These are phyloP conservation scores for Termitomyces sp. DNA, from an alignment of 768 basidiomycete species.

Conservation along the genomic window DNA sequence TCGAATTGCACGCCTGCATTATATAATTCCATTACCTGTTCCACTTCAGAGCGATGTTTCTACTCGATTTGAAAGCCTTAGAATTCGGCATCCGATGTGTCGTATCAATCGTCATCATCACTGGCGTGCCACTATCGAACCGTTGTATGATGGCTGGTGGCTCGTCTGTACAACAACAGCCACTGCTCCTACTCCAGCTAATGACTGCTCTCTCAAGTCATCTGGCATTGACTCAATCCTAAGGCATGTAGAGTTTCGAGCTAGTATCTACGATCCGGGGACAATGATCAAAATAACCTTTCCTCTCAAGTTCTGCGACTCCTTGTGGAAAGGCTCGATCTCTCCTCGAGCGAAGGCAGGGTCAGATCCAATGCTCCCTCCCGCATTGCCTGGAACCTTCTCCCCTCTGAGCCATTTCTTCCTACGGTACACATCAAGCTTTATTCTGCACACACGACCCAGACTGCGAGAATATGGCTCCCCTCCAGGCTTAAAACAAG, in stretches of 20 bases:
- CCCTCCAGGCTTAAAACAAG: background rate
- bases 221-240: conserved; percentile 1
- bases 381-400: background rate
- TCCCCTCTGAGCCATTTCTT: conserved; percentile 10
- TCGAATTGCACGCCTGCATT: background rate
- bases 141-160: background rate
- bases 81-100: conserved; percentile 1
- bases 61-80: background rate
- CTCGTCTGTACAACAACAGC: background rate
- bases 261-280: conserved; percentile 10
- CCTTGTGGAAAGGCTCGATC: background rate
- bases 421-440: conserved; percentile 12
- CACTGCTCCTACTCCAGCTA: background rate
- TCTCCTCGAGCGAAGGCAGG: conserved; percentile 2
- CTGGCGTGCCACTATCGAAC: conserved; percentile 11
- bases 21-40: background rate
- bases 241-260: background rate
- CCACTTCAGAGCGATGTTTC: background rate
- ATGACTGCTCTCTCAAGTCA: conserved; percentile 3
- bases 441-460: background rate
- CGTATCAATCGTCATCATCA: conserved; percentile 6
- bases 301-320: conserved; percentile 1
- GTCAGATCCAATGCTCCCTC: conserved; percentile 1
- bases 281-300: conserved; percentile 4
- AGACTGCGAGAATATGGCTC: background rate